These are phyloP conservation scores for Alternaria novae-zelandiae DNA, from an alignment of 2,329 filamentous ascomycete species.

Conservation along the genomic window DNA sequence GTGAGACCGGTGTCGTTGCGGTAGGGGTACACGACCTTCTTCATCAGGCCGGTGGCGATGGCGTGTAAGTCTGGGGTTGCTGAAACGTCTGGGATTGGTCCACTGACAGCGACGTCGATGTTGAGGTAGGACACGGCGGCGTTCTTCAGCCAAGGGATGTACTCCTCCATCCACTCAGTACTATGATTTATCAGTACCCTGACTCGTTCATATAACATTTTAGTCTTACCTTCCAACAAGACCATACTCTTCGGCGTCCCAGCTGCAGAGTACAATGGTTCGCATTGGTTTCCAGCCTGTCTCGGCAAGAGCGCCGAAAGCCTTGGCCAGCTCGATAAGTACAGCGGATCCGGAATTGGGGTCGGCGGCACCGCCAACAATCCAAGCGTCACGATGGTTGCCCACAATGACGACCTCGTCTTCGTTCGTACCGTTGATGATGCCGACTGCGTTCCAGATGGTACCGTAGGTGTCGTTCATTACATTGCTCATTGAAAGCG, in stretches of 20 bases:
- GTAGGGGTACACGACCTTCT: conserved; percentile 52
- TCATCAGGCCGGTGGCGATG: conserved; percentile 45
- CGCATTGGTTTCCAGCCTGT: conserved; percentile 60
- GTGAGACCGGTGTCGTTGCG: conserved; percentile 48
- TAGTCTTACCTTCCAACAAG: conserved; percentile 40
- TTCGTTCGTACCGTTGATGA: conserved; percentile 70
- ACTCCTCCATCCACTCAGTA: conserved; percentile 60
- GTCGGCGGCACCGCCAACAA: conserved; percentile 60
- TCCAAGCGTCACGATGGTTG: conserved; percentile 63
- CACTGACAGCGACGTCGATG: conserved; percentile 57
- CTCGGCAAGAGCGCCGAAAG: conserved; percentile 55
- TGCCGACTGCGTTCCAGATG: conserved; percentile 76
- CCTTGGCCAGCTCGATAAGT: conserved; percentile 58
- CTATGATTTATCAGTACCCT: conserved; percentile 23
- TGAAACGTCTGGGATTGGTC: conserved; percentile 48
- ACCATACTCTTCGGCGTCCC: conserved; percentile 54
- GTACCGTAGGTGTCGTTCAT: conserved; percentile 83
- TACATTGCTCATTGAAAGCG: conserved; percentile 63
- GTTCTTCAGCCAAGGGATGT: conserved; percentile 54
- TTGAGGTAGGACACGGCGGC: conserved; percentile 59
- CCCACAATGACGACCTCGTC: conserved; percentile 62
- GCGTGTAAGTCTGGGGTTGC: conserved; percentile 52
- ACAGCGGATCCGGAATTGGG: conserved; percentile 60
- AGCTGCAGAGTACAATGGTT: conserved; percentile 55
- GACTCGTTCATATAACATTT: neutral